These are phyloP conservation scores for Euphorbia pulcherrima DNA, from an alignment of 345 rosid species.

Conservation along the genomic window DNA sequence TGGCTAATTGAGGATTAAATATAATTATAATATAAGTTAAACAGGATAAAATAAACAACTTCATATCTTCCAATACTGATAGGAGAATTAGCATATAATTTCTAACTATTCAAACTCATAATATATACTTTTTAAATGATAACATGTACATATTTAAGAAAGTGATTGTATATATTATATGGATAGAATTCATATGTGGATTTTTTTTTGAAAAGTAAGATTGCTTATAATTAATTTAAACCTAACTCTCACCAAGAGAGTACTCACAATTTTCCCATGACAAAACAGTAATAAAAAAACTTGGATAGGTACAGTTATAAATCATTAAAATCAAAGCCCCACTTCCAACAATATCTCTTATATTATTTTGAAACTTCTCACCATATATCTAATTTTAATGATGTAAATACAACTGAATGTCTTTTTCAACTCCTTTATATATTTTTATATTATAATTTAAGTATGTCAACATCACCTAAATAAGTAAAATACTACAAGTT, in stretches of 20 bases:
- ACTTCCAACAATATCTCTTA: slow-evolving; percentile 6
- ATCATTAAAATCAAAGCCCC: not conserved
- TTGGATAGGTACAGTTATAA: slow-evolving; percentile 1
- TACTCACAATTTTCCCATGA: slow-evolving; percentile 9
- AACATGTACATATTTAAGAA: too few relatives aligned
- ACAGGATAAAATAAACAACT: too few relatives aligned
- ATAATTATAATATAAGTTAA: too few relatives aligned
- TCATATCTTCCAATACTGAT: not conserved
- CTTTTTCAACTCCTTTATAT: not conserved
- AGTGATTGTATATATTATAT: too few relatives aligned
- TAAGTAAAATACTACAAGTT: too few relatives aligned
- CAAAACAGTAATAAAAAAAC: slow-evolving; percentile 14
- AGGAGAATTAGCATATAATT: too few relatives aligned
- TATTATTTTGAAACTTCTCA: not conserved
- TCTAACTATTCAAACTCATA: too few relatives aligned
- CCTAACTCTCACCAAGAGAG: not conserved
- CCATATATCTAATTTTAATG: not conserved
- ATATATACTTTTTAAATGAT: too few relatives aligned
- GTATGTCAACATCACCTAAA: too few relatives aligned
- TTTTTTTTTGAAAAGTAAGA: too few relatives aligned
- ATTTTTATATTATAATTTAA: too few relatives aligned
- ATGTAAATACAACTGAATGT: not conserved
- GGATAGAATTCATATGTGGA: not conserved
- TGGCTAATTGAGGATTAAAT: too few relatives aligned
- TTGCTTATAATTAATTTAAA: not conserved